Evolutionary conservation across 306 rosid genomes (phyloP), one percentile per base, ranked within the genome.

Genomic region (Purshia tridentata): DNA sequence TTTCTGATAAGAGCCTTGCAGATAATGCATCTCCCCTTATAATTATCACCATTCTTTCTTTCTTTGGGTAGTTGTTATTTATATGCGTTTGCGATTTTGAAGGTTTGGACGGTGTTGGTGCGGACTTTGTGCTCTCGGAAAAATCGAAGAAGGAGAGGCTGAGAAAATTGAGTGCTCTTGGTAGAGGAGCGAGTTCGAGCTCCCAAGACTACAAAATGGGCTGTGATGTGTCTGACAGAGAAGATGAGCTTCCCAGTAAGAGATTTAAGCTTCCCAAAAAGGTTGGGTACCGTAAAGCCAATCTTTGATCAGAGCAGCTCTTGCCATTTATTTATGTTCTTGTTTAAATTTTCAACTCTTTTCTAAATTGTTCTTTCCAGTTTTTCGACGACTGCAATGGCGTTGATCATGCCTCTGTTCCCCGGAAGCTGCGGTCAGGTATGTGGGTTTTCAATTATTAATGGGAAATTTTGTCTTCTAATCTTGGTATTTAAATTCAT

Each of bases 341-440:
- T 29, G 9, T 11, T 45, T 81, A 37, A 1, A 18, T 18, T 5
- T 45, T 35, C 23, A 0, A 9, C 1, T 15, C 14, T 4, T 29
- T 2, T 67, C 65, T 18, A n/a, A 5, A 2, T 40, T 66, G 4
- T 59, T 8, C 0, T 41, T 47, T 41, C 56, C 84, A 88, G 93
- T 68, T 81, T 80, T 49, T 66, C 5, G 51, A 77, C 62, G 84
- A 82, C 54, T 58, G 81, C 83, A 85, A 85, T 81, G 92, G 83
- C 74, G 85, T 86, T 66, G 77, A 76, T 82, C 89, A 80, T 69
- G 79, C 84, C 60, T 81, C 92, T 74, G 94, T 91, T 80, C 97
- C 94, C 0, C 81, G 97, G 62, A 91, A 87, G 79, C 70, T 88
- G 72, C 93, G 97, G 19, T 88, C 97, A 85, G 94, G 97, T 91